Base-by-base conservation (phyloP, 208 protist genomes). In the Leishmania aethiopica region DNA sequence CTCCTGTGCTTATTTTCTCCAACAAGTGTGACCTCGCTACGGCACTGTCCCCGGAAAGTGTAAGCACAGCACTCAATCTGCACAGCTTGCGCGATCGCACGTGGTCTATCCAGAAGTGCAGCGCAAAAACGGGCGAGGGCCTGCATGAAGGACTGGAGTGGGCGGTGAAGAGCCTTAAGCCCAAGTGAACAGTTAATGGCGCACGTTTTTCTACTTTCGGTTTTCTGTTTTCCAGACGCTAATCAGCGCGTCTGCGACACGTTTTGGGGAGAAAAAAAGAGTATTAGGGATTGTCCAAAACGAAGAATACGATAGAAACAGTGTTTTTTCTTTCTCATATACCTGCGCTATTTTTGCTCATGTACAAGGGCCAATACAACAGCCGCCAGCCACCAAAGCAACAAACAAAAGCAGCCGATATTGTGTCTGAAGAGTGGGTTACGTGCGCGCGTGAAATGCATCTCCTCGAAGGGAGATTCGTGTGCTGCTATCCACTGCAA, bases 21-120 rank as follows among this genome's bases (percentile, higher is more conserved):
- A 99, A 99, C 92, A 99, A 99, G 88, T 98, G 99, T 82, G 99
- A 99, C 85, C 92, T 99, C 15, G 94, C 94, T 32, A 97, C 92
- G 75, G 94, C 96, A 6, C 83, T 97, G 2, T 93, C 92, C 6
- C 92, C 96, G 3, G 92, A 95, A 75, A 91, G 97, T 78, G 89
- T 98, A 70, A 96, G 91, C 81, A 96, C 94, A 47, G 89, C 88
- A 0, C 89, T 98, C 49, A 94, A 96, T 76, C 80, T 98, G 37
- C 91, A 97, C 85, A 94, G 88, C 79, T 82, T 98, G 79, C 94
- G 95, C 42, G 95, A 98, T 80, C 88, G 96, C 42, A 95, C 93
- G 35, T 98, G 96, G 96, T 92, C 88, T 47, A 98, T 98, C 66
- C 95, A 97, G 75, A 96, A 96, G 79, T 98, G 96, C 94, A 97